A percentile compares a stretch with the other conserved stretches of the same genome.
Evolutionary conservation across 768 basidiomycete species (phyloP).

Genomic region (Clavaria fumosa): DNA sequence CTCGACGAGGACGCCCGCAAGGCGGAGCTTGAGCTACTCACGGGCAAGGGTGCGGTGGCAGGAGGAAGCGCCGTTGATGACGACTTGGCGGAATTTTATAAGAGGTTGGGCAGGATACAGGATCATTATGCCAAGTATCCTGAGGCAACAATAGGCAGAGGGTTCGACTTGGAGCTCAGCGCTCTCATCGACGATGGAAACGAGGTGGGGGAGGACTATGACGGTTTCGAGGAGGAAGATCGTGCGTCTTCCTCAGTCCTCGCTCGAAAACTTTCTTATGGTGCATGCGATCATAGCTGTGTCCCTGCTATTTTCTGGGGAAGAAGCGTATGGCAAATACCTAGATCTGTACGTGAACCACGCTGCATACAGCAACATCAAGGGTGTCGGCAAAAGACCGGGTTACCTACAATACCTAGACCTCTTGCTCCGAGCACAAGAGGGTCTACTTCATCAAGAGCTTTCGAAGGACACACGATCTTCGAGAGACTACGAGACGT

Average conservation of each 20-base stretch:
- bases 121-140: slow-evolving; percentile 96
- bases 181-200: slow-evolving; percentile 65
- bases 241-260: slow-evolving; percentile 31
- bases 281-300: slow-evolving; percentile 33
- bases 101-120: slow-evolving; percentile 89
- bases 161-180: slow-evolving; percentile 74
- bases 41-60: too few species aligned
- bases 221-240: slow-evolving; percentile 73
- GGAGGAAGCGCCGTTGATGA: slow-evolving; percentile 41
- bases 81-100: slow-evolving; percentile 89
- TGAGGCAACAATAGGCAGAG: slow-evolving; percentile 65
- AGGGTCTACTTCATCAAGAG: slow-evolving; percentile 47
- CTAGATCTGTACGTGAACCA: slow-evolving; percentile 87
- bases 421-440: slow-evolving; percentile 52
- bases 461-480: slow-evolving; percentile 50
- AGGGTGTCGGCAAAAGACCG: slow-evolving; percentile 66
- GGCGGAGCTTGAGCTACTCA: slow-evolving; percentile 48
- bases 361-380: slow-evolving; percentile 78
- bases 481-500: slow-evolving; percentile 71
- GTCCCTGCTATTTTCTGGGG: slow-evolving; percentile 83
- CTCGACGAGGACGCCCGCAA: slow-evolving; percentile 61
- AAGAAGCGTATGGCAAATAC: slow-evolving; percentile 90
- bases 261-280: slow-evolving; percentile 4
- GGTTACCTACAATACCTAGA: slow-evolving; percentile 93
- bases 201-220: slow-evolving; percentile 51